Evolutionary conservation across 805 yeast genomes (phyloP).

Genomic region (Zygosaccharomyces bisporus): DNA sequence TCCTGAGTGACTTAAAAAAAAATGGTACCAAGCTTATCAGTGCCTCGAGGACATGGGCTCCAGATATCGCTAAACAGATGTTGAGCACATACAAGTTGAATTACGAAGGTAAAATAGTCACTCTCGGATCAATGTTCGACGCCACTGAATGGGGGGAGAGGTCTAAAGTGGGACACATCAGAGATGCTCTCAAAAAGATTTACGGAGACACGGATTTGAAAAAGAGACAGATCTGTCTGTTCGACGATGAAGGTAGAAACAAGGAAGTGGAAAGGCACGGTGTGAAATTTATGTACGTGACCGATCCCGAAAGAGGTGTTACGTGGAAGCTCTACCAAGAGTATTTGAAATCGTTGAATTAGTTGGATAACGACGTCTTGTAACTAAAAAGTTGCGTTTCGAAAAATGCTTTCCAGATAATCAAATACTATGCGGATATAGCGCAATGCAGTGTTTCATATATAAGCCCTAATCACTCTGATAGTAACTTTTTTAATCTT

Average conservation of each 20-base stretch:
- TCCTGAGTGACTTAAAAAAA: slow-evolving; percentile 49
- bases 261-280: slow-evolving; percentile 69
- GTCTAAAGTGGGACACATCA: slow-evolving; percentile 50
- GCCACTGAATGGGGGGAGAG: slow-evolving; percentile 68
- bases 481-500: too few relatives aligned
- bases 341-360: slow-evolving; percentile 29
- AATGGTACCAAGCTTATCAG: slow-evolving; percentile 53
- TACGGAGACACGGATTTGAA: slow-evolving; percentile 50
- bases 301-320: slow-evolving; percentile 53
- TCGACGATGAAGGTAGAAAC: slow-evolving; percentile 79
- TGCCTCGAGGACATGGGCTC: slow-evolving; percentile 79
- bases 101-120: slow-evolving; percentile 34
- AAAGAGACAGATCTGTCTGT: slow-evolving; percentile 43
- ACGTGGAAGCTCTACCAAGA: slow-evolving; percentile 51
- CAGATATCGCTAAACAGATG: slow-evolving; percentile 67
- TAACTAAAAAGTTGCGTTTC: background rate
- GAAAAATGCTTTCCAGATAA: background rate
- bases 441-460: too few relatives aligned
- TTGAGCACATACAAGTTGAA: slow-evolving; percentile 51
- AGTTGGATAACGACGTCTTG: slow-evolving; percentile 3
- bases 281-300: slow-evolving; percentile 63
- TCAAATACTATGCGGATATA: background rate
- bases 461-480: too few relatives aligned
- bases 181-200: slow-evolving; percentile 53
- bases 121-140: slow-evolving; percentile 43